Percentiles rank a stretch among this genome's conserved stretches.
Evolutionary conservation across 108 stramenopile genomes (phyloP).

Genomic region (Hondaea fermentalgiana): DNA sequence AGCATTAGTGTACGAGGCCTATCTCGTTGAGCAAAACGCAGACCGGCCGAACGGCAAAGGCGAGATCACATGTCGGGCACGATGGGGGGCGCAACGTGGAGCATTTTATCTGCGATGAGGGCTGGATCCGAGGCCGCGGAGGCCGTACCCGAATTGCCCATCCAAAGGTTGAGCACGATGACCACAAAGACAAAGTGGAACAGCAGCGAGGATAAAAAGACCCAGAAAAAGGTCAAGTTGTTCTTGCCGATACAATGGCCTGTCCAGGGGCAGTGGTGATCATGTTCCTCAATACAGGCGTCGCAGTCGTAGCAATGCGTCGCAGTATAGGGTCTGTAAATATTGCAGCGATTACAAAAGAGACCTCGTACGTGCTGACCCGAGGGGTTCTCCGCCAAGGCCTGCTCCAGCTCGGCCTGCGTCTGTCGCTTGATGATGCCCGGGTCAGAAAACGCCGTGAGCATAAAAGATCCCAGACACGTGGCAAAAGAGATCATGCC

Average conservation of each 20-base stretch:
- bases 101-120: too few species aligned
- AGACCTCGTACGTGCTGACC: neutral
- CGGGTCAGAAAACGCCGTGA: neutral
- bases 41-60: too few species aligned
- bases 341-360: neutral
- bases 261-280: slow-evolving; percentile 12
- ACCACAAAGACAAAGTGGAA: neutral
- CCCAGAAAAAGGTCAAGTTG: neutral
- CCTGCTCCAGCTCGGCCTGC: neutral
- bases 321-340: neutral
- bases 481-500: neutral
- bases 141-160: too few species aligned
- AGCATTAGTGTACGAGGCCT: too few species aligned
- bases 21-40: too few species aligned
- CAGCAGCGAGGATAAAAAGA: neutral
- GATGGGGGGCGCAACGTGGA: too few species aligned
- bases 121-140: too few species aligned
- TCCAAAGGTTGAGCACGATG: neutral
- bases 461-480: neutral
- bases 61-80: too few species aligned
- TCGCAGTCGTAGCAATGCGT: neutral
- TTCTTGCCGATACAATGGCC: neutral
- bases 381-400: neutral
- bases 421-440: neutral
- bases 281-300: neutral